Base-by-base conservation (phyloP, 257 asterid species). In the Penstemon newberryi region DNA sequence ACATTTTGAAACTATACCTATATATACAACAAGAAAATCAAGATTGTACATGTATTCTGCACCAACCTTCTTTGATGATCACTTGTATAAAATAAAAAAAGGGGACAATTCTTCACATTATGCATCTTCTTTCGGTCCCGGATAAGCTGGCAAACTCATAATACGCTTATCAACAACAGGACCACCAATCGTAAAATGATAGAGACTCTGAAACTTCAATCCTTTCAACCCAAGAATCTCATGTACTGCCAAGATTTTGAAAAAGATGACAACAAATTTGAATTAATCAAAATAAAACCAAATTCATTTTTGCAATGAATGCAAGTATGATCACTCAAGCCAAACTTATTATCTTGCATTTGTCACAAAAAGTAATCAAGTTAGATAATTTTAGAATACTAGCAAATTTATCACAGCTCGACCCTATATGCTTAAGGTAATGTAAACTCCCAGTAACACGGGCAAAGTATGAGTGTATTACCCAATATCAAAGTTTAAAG, bases 81-180 rank as follows among this genome's bases (percentile, higher is more conserved):
- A 43, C 64, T 40, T 39, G 4, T 11, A 45, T 6, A 50, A 12
- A 8, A 25, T 1, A 25, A 25, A 25, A 1, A 2, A 2, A 2
- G 33, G 33, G 2, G 33, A 25, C 33, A 25, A 25, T 25, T 25
- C 33, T 25, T 25, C 33, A 25, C 33, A 50, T 80, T 68, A 86
- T 13, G 92, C 82, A 70, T 85, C 92, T 4, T 45, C 57, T 40
- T 55, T 57, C 25, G 97, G 96, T 3, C 96, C 97, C 4, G 97
- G 96, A 75, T 93, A 93, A 0, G 99, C 97, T 7, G 95, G 92
- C 39, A 93, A 77, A 86, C 91, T 88, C 99, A 90, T 93, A 76
- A 90, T 93, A 63, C 96, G 85, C 66, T 77, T 75, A 77, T 93
- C 99, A 37, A 76, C 75, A 64, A 93, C 99, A 0, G 96, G 95